Base-by-base conservation (phyloP, 441 rosid species). In the Viola pubescens region DNA sequence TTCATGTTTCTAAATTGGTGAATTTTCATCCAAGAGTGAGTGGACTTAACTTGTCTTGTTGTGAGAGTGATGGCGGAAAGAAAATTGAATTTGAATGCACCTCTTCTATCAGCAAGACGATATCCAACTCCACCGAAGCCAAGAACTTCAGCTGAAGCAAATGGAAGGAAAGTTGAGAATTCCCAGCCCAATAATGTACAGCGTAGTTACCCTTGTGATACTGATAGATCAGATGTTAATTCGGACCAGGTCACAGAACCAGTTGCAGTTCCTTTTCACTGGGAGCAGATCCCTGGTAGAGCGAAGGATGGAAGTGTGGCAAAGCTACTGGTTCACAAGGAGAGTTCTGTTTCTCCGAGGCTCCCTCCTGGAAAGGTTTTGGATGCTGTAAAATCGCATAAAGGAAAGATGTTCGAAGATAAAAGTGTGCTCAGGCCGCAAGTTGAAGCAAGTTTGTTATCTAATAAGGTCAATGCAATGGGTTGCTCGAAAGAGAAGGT, bases 251-350 rank as follows among this genome's bases (percentile, higher is more conserved):
- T 89, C 58, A 81, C 91, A 0, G 88, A 87, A 68, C 80, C 94
- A 37, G 98, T 79, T 63, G 86, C 97, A 1, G 77, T 92, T 57
- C 98, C 98, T 63, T 92, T 92, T 52, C 38, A 62, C 10, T 92
- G 98, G 98, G 98, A 89, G 54, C 81, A 84, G 51, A 87, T 78
- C 62, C 98, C 98, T 34, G 97, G 97, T n/a, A 74, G 70, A 70
- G 80, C 82, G 0, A 89, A 85, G 66, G 79, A 77, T 52, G 77
- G 75, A 4, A 38, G 38, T 9, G 46, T 43, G 43, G 61, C 68
- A n/a, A 64, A 65, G 76, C 65, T 60, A 56, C 70, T 70, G 68
- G 66, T 62, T 4, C 61, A 39, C 1, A 68, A 70, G 59, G 69
- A 59, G 56, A 71, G 45, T 51, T 46, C 71, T 14, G 64, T 47